These are phyloP conservation scores for Quercus gilva DNA, from an alignment of 306 rosid genomes.

Conservation along the genomic window DNA sequence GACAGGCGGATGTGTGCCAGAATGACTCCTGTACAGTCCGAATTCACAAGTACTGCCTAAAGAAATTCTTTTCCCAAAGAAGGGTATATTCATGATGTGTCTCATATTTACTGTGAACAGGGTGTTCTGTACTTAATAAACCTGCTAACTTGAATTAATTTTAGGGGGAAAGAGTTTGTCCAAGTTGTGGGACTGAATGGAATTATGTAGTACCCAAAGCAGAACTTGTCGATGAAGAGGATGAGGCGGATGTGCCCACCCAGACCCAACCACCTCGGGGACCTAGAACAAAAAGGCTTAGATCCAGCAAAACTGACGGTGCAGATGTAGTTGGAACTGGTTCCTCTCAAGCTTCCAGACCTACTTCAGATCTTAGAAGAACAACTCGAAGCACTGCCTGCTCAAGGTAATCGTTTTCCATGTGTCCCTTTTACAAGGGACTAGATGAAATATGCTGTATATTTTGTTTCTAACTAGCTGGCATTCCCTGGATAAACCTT, in stretches of 20 bases:
- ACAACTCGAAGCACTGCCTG: conserved; percentile 31
- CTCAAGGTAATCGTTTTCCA: not conserved
- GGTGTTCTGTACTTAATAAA: not conserved
- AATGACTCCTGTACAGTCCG: conserved; percentile 65
- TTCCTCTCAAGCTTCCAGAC: conserved; percentile 22
- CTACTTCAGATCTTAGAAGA: conserved; percentile 31
- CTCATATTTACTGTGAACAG: not conserved
- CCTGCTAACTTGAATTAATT: conserved; percentile 10
- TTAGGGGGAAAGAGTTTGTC: conserved; percentile 62
- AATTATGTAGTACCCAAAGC: conserved; percentile 39
- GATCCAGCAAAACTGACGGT: conserved; percentile 17
- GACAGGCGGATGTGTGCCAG: conserved; percentile 72
- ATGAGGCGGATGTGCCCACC: conserved; percentile 19
- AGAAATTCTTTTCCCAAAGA: conserved; percentile 52
- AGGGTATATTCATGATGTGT: conserved; percentile 47
- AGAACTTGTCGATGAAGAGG: conserved; percentile 41
- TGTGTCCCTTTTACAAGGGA: not conserved
- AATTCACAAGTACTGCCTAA: conserved; percentile 74
- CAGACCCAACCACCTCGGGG: conserved; percentile 36
- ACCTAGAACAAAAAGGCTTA: conserved; percentile 40
- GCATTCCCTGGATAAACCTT: not conserved
- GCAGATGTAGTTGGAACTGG: conserved; percentile 38
- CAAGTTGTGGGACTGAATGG: conserved; percentile 69
- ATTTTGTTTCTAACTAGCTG: not conserved
- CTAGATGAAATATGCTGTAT: not conserved